Conservation (phyloP, 805 yeast genomes). For the Barnettozyma botsteinii region DNA sequence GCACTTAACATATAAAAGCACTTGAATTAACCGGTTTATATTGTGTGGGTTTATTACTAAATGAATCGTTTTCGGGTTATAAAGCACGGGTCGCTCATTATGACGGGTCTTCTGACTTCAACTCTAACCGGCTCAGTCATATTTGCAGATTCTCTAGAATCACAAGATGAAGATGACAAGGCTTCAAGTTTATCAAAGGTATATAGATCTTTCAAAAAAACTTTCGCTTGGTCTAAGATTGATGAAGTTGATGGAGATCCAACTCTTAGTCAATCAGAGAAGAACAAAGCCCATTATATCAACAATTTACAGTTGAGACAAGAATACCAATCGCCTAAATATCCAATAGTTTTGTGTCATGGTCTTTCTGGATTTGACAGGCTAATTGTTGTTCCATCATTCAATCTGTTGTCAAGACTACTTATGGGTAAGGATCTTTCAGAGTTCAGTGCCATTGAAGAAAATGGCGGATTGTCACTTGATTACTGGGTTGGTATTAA, state of each 20-base stretch:
- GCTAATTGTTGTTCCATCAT: constrained; percentile 38
- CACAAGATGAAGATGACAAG: constrained; percentile 11
- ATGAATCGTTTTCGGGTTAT: constrained; percentile 3
- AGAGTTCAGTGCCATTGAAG: constrained; percentile 18
- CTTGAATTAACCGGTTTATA: too few species aligned
- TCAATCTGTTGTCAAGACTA: constrained; percentile 26
- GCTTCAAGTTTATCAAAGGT: constrained; percentile 8
- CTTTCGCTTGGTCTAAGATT: constrained; percentile 11
- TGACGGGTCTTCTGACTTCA: constrained; percentile 10
- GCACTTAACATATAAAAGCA: too few species aligned
- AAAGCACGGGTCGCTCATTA: constrained; percentile 7
- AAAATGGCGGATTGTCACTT: constrained; percentile 36
- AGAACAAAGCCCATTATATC: constrained; percentile 12
- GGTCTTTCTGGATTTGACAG: constrained; percentile 82
- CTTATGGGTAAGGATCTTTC: constrained; percentile 11
- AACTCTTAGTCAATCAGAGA: constrained; percentile 3
- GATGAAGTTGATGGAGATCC: constrained; percentile 5
- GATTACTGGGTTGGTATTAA: constrained; percentile 84
- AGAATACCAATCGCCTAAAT: constrained; percentile 51
- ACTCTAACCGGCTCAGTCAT: constrained; percentile 5
- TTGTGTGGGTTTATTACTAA: not conserved
- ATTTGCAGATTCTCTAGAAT: constrained; percentile 8
- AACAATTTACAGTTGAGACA: constrained; percentile 23
- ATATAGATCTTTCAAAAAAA: constrained; percentile 6
- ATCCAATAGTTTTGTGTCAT: constrained; percentile 79